These are phyloP conservation scores for Diaporthe amygdali DNA, from an alignment of 2,329 filamentous ascomycete species.

Conservation along the genomic window DNA sequence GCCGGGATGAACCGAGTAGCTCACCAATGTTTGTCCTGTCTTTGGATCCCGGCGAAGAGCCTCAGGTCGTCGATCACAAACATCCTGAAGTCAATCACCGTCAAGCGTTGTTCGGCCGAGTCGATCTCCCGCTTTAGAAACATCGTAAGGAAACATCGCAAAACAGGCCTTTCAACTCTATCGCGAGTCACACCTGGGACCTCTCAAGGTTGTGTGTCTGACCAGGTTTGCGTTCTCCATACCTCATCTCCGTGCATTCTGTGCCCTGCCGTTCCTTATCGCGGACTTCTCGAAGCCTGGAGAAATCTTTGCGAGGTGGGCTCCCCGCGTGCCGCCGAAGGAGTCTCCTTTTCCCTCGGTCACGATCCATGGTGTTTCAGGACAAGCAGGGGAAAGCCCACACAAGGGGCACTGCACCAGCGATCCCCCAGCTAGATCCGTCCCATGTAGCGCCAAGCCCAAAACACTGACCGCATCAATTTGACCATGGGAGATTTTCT, in stretches of 20 bases:
- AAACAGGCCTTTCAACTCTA: not conserved
- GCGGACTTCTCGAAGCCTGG: not conserved
- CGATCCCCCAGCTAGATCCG: not conserved
- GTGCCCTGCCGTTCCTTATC: not conserved
- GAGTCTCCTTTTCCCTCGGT: slow-evolving; percentile 21
- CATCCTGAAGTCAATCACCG: not conserved
- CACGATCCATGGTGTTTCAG: slow-evolving; percentile 24
- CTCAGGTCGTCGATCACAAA: slow-evolving; percentile 21
- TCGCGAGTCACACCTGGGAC: not conserved
- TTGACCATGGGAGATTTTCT: slow-evolving; percentile 10
- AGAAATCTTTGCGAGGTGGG: not conserved
- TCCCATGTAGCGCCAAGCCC: slow-evolving; percentile 7
- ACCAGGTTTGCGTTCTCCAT: not conserved
- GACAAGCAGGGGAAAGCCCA: slow-evolving; percentile 15
- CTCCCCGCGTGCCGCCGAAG: slow-evolving; percentile 13
- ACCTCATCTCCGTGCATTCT: not conserved
- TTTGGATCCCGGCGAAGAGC: slow-evolving; percentile 1
- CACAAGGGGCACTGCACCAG: not conserved
- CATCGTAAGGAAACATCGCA: not conserved
- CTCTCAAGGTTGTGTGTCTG: not conserved
- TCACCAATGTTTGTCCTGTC: not conserved
- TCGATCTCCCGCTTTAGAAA: not conserved
- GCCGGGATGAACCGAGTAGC: not conserved
- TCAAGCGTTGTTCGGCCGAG: not conserved
- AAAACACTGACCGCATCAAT: not conserved